phyloP scores from a whole-genome alignment of 2,329 filamentous ascomycete genomes.

The Clarireedia paspali region DNA sequence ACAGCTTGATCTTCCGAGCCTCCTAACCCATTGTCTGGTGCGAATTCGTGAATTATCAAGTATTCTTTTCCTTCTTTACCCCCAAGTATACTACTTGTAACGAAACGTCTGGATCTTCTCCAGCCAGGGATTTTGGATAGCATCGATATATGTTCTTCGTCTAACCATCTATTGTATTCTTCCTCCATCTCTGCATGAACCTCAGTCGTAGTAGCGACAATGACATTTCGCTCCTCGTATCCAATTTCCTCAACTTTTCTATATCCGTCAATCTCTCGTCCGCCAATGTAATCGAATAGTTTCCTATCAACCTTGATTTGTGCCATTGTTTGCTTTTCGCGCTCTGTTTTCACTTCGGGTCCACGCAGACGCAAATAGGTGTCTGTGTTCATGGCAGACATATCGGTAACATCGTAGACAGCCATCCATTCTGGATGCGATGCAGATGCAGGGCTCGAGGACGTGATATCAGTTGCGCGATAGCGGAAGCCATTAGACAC shows the following conservation, averaged over 20 bases:
- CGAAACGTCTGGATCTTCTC: slow-evolving; percentile 64
- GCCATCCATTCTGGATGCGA: slow-evolving; percentile 64
- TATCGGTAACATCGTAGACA: slow-evolving; percentile 72
- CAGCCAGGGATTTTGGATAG: slow-evolving; percentile 70
- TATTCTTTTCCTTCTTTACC: slow-evolving; percentile 48
- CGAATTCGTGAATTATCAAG: slow-evolving; percentile 66
- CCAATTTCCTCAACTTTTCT: slow-evolving; percentile 52
- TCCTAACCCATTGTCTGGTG: slow-evolving; percentile 56
- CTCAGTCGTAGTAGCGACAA: slow-evolving; percentile 53
- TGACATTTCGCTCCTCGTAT: slow-evolving; percentile 49
- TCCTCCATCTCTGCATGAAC: slow-evolving; percentile 44
- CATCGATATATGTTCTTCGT: slow-evolving; percentile 66
- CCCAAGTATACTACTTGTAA: slow-evolving; percentile 53
- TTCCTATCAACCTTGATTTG: slow-evolving; percentile 61
- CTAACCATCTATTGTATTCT: slow-evolving; percentile 61
- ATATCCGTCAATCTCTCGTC: slow-evolving; percentile 49
- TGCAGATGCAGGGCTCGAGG: slow-evolving; percentile 27
- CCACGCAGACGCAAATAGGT: slow-evolving; percentile 61
- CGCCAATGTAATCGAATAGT: slow-evolving; percentile 60
- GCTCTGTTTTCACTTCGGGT: slow-evolving; percentile 45
- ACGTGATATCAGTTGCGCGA: slow-evolving; percentile 48
- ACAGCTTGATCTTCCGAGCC: slow-evolving; percentile 57
- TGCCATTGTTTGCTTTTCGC: slow-evolving; percentile 54
- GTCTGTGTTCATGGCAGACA: slow-evolving; percentile 60
- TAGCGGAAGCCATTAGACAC: slow-evolving; percentile 76